Conservation (phyloP, 805 yeast species). For the Starmerella tilneyi region DNA sequence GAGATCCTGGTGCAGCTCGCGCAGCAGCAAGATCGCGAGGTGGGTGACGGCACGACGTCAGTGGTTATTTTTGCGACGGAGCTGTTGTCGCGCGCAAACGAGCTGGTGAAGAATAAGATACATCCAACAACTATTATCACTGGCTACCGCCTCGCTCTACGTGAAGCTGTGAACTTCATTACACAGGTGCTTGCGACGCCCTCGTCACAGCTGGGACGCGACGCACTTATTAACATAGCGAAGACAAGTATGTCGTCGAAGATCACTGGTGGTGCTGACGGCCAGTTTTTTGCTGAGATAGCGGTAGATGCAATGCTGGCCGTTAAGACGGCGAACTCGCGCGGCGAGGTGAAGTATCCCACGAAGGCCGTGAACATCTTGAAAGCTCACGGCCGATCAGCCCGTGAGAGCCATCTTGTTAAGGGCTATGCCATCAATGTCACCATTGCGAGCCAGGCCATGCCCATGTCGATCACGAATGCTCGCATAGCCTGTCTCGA, state of each 20-base stretch:
- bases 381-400: slow-evolving; percentile 93
- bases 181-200: slow-evolving; percentile 73
- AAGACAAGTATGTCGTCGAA: slow-evolving; percentile 95
- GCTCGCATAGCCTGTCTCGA: slow-evolving; percentile 85
- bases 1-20: slow-evolving; percentile 94
- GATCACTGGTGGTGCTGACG: slow-evolving; percentile 78
- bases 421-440: slow-evolving; percentile 94
- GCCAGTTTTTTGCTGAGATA: slow-evolving; percentile 77
- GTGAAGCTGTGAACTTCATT: slow-evolving; percentile 81
- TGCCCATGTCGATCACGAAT: slow-evolving; percentile 55
- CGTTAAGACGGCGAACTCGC: slow-evolving; percentile 77
- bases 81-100: slow-evolving; percentile 82
- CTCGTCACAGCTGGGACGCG: slow-evolving; percentile 70
- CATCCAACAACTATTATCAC: slow-evolving; percentile 98
- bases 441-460: slow-evolving; percentile 95
- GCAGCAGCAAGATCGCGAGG: slow-evolving; percentile 97
- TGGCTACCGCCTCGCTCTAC: slow-evolving; percentile 86
- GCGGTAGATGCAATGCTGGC: slow-evolving; percentile 94
- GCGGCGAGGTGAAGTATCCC: slow-evolving; percentile 71
- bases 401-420: slow-evolving; percentile 74
- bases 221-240: slow-evolving; percentile 80
- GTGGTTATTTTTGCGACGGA: slow-evolving; percentile 95
- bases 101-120: slow-evolving; percentile 80
- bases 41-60: slow-evolving; percentile 94
- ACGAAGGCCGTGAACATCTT: slow-evolving; percentile 92